Evolutionary conservation across 305 asterid genomes (phyloP).

Genomic region (Solanum chacoense): DNA sequence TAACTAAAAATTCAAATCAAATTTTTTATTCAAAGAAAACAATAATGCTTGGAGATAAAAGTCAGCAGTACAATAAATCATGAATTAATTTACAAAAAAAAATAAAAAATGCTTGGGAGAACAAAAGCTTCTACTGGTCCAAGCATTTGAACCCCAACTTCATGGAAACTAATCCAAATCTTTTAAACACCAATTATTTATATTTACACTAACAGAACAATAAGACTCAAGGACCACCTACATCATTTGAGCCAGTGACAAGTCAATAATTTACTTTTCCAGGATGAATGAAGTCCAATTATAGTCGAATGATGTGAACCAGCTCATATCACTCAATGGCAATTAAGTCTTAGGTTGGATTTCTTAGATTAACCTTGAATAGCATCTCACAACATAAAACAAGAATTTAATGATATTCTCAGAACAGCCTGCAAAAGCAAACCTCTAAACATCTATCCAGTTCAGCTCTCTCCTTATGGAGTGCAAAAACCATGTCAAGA

Average conservation of each 20-base stretch:
- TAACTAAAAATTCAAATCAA: not conserved
- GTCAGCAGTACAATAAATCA: not conserved
- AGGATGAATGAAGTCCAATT: not conserved
- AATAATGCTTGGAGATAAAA: not conserved
- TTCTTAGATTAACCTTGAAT: not conserved
- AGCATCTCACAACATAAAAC: not conserved
- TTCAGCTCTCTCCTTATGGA: not conserved
- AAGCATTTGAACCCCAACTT: not conserved
- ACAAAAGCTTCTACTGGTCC: not conserved
- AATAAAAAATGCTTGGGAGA: not conserved
- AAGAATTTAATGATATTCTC: not conserved
- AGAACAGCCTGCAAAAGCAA: not conserved
- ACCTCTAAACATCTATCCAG: not conserved
- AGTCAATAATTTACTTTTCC: not conserved
- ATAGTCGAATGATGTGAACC: not conserved
- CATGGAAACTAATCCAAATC: not conserved
- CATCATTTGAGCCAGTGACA: not conserved
- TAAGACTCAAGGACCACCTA: not conserved
- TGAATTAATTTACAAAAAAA: not conserved
- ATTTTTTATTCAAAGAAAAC: not conserved
- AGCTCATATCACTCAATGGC: not conserved
- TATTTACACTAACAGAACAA: not conserved
- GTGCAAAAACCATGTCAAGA: not conserved
- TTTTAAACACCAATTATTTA: not conserved
- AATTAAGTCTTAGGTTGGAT: not conserved